A percentile compares a stretch with the other conserved stretches of the same genome.
phyloP scores from a whole-genome alignment of 345 rosid species.

The Eucalyptus guilfoylei region DNA sequence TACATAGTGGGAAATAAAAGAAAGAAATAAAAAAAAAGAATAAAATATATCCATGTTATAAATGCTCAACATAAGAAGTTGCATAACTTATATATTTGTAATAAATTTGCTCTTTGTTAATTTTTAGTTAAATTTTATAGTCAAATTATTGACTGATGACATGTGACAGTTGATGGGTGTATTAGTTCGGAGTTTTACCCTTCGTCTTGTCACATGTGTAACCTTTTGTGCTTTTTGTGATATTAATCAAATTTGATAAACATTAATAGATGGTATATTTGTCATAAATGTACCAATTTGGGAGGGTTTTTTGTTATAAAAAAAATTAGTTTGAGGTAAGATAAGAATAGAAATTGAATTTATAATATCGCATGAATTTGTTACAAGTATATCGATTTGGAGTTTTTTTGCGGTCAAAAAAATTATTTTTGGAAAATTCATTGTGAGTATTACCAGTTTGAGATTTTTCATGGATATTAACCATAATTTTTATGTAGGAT shows the following conservation, averaged over 20 bases:
- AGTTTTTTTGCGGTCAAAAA: fast-evolving
- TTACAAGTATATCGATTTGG: fast-evolving
- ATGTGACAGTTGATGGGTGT: fast-evolving
- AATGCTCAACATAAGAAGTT: no score
- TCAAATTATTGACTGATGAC: fast-evolving
- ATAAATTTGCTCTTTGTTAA: no score
- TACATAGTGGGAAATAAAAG: fast-evolving
- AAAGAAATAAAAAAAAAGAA: no score
- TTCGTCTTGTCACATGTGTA: no score
- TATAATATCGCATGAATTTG: fast-evolving
- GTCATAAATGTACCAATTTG: fast-evolving
- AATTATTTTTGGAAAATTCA: no score
- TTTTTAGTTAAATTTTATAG: no score
- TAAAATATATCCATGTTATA: no score
- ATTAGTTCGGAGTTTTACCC: no score
- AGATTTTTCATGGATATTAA: no score
- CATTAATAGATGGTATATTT: fast-evolving
- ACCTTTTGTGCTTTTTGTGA: fast-evolving
- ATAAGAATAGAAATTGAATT: no score
- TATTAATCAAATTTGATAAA: fast-evolving
- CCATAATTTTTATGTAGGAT: no score
- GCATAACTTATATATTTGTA: fast-evolving
- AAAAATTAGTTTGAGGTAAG: no score
- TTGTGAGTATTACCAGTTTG: fast-evolving
- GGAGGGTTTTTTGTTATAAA: fast-evolving